Percentiles rank a stretch among this genome's conserved stretches.
phyloP scores from a whole-genome alignment of 371 early-diverging fungal species.

The Mucor piriformis region DNA sequence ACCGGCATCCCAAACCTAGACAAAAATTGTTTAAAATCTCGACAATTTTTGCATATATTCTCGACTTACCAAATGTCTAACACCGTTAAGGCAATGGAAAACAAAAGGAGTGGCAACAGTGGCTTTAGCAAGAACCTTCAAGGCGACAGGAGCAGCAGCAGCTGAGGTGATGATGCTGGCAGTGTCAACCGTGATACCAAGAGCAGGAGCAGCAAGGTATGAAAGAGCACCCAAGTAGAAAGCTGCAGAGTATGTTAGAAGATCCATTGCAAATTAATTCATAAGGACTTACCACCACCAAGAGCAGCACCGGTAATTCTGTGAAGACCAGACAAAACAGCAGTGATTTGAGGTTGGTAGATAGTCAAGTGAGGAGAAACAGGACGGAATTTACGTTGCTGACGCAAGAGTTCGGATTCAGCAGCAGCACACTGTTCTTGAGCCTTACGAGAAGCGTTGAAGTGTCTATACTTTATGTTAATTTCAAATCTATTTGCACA shows the following conservation, averaged over 20 bases:
- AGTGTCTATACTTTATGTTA: slow-evolving; percentile 39
- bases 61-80: slow-evolving; percentile 84
- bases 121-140: slow-evolving; percentile 45
- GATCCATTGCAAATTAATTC: not conserved
- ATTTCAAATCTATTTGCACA: not conserved
- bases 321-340: slow-evolving; percentile 76
- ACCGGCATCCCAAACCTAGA: slow-evolving; percentile 83
- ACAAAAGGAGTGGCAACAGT: slow-evolving; percentile 73
- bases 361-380: slow-evolving; percentile 83
- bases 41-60: not conserved
- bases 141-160: slow-evolving; percentile 51
- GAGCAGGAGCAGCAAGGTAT: slow-evolving; percentile 59
- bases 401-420: slow-evolving; percentile 56
- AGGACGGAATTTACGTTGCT: slow-evolving; percentile 79
- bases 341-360: slow-evolving; percentile 90
- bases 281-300: slow-evolving; percentile 66
- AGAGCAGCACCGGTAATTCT: slow-evolving; percentile 83
- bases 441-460: slow-evolving; percentile 38
- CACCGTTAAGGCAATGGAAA: slow-evolving; percentile 87
- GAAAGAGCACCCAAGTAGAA: slow-evolving; percentile 73
- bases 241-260: slow-evolving; percentile 35
- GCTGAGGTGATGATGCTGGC: slow-evolving; percentile 59
- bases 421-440: slow-evolving; percentile 50
- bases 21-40: not conserved
- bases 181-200: slow-evolving; percentile 64